A percentile compares a stretch with the other conserved stretches of the same genome.
phyloP scores from a whole-genome alignment of 2,329 filamentous ascomycete species.

The Sporothrix phasma region DNA sequence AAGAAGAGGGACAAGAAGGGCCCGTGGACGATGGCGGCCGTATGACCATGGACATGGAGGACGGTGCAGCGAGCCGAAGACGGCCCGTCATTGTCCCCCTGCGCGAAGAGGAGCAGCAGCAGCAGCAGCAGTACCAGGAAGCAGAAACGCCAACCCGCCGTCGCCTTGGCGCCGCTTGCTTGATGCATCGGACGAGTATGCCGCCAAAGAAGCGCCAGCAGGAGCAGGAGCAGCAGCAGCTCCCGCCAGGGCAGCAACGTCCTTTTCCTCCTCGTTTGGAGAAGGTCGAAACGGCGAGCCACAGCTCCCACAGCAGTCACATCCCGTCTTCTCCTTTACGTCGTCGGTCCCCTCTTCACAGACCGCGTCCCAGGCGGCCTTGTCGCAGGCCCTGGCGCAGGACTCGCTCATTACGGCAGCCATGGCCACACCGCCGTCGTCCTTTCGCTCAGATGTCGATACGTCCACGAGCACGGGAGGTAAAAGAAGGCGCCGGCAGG shows the following conservation, averaged over 20 bases:
- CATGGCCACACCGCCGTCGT: constrained; percentile 6
- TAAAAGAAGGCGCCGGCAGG: background rate
- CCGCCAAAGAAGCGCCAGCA: constrained; percentile 3
- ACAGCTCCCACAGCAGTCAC: background rate
- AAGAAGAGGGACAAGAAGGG: background rate
- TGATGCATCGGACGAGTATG: constrained; percentile 11
- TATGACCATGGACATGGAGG: background rate
- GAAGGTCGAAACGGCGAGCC: background rate
- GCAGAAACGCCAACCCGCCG: background rate
- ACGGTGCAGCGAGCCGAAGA: background rate
- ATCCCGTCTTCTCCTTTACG: background rate
- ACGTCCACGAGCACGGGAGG: background rate
- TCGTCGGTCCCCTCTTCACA: background rate
- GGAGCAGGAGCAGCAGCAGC: background rate
- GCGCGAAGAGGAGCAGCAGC: background rate
- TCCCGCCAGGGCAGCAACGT: background rate
- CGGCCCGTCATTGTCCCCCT: constrained; percentile 5
- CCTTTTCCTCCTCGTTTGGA: constrained; percentile 6
- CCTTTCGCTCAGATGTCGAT: background rate
- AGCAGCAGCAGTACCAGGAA: background rate
- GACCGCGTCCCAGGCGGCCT: background rate
- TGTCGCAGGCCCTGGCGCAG: background rate
- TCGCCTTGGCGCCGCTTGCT: constrained; percentile 4
- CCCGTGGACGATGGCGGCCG: background rate
- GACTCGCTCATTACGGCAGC: background rate